Conservation (phyloP, 371 early-diverging fungal genomes). For the Mortierella sp. region DNA sequence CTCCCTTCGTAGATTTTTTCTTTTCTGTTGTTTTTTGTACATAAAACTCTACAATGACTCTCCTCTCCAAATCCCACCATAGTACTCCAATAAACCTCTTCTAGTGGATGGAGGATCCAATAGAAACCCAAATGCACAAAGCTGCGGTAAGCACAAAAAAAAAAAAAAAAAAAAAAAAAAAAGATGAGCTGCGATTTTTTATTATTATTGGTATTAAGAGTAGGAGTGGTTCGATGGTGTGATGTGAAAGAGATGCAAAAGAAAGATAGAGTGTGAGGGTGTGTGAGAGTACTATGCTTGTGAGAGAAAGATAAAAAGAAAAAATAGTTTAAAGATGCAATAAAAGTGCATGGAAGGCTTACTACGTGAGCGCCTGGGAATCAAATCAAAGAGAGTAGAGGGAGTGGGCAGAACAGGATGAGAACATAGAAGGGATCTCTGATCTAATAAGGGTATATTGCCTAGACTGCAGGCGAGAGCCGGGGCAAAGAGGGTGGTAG, state of each 20-base stretch:
- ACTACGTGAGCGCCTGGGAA: not conserved
- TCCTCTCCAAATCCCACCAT: not conserved
- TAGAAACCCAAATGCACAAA: not conserved
- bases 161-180: conserved; percentile 10
- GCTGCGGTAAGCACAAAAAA: not conserved
- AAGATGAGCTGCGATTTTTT: conserved; percentile 1
- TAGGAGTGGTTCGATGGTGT: conserved; percentile 6
- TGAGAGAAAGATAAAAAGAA: not conserved
- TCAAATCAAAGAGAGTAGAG: not conserved
- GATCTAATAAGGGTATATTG: not conserved
- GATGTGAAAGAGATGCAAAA: not conserved
- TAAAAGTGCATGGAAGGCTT: not conserved
- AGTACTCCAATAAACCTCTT: not conserved
- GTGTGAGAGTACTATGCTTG: not conserved
- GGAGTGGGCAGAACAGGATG: conserved; percentile 6
- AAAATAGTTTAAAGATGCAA: not conserved
- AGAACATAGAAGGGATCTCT: not conserved
- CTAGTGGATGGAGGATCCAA: not conserved
- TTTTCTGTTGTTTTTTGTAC: not conserved
- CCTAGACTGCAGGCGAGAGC: too few species aligned
- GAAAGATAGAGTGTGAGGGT: not conserved
- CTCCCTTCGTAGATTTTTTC: not conserved
- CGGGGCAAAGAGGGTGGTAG: too few species aligned
- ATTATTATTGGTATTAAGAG: conserved; percentile 4
- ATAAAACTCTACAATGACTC: not conserved